These are phyloP conservation scores for Gracilariopsis chorda DNA, from an alignment of 23 red algal genomes.

Conservation along the genomic window DNA sequence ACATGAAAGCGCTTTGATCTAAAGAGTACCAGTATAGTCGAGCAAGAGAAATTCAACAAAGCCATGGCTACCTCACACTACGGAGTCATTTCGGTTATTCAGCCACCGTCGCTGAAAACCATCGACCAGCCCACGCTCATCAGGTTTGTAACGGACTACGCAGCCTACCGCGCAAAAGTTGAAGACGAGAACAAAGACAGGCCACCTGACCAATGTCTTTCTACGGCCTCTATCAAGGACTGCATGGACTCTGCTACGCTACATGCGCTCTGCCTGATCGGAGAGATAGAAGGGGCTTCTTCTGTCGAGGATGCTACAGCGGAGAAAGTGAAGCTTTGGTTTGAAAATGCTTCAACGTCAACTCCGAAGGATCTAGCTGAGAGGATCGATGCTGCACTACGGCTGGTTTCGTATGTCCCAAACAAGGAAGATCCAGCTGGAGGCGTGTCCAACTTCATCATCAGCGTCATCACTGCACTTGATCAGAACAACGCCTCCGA, in stretches of 20 bases:
- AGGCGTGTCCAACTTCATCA: neutral
- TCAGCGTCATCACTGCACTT: neutral
- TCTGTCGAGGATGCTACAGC: no score
- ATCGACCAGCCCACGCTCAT: conserved; percentile 25
- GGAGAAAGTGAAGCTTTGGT: no score
- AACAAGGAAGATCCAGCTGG: conserved; percentile 3
- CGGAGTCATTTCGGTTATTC: conserved; percentile 16
- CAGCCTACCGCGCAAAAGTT: neutral
- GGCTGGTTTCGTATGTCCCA: neutral
- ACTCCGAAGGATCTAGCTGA: no score
- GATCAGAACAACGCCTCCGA: conserved; percentile 2
- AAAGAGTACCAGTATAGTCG: no score
- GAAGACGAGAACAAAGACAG: neutral
- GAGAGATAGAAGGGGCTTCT: conserved; percentile 25
- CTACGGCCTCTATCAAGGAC: conserved; percentile 22
- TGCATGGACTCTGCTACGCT: neutral
- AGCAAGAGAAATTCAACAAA: no score
- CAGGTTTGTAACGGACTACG: neutral
- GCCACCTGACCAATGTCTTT: neutral
- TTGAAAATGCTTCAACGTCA: no score
- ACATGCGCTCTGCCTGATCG: conserved; percentile 32
- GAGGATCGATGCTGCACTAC: neutral
- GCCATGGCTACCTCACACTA: neutral
- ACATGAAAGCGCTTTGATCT: no score
- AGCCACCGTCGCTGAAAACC: neutral